A percentile compares a stretch with the other conserved stretches of the same genome.
phyloP scores from a whole-genome alignment of 768 basidiomycete genomes.

The Leucosporidium creatinivorum region DNA sequence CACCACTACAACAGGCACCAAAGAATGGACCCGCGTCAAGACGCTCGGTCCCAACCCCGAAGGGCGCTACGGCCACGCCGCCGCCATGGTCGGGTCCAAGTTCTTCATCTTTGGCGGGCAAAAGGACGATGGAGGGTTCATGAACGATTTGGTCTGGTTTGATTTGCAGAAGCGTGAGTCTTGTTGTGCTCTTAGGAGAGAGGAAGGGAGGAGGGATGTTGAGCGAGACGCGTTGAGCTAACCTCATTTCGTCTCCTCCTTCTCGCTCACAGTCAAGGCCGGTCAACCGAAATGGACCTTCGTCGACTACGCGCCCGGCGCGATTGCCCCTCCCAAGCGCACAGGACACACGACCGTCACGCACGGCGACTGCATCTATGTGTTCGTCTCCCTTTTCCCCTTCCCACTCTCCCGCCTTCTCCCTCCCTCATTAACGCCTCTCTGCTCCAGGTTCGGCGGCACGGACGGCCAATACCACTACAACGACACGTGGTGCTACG shows the following conservation, averaged over 20 bases:
- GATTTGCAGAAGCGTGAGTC: constrained; percentile 87
- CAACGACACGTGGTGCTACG: constrained; percentile 97
- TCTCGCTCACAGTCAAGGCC: constrained; percentile 57
- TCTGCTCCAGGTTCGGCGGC: constrained; percentile 74
- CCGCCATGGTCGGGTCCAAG: constrained; percentile 80
- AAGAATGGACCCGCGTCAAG: constrained; percentile 87
- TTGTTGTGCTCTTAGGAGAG: not conserved
- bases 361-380: constrained; percentile 69
- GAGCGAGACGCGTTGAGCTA: not conserved
- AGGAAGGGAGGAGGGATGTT: not conserved
- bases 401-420: constrained; percentile 22
- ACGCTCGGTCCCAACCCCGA: constrained; percentile 68
- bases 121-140: constrained; percentile 66
- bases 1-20: constrained; percentile 58
- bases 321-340: constrained; percentile 61
- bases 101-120: constrained; percentile 97
- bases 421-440: not conserved
- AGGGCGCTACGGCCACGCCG: constrained; percentile 93
- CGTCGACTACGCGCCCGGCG: constrained; percentile 50
- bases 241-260: not conserved
- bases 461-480: constrained; percentile 99
- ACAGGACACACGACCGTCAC: constrained; percentile 89
- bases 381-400: constrained; percentile 59
- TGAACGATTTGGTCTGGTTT: constrained; percentile 93
- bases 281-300: constrained; percentile 72